Percentiles rank a stretch among this genome's conserved stretches.
phyloP scores from a whole-genome alignment of 371 early-diverging fungal species.

The Zychaea mexicana region DNA sequence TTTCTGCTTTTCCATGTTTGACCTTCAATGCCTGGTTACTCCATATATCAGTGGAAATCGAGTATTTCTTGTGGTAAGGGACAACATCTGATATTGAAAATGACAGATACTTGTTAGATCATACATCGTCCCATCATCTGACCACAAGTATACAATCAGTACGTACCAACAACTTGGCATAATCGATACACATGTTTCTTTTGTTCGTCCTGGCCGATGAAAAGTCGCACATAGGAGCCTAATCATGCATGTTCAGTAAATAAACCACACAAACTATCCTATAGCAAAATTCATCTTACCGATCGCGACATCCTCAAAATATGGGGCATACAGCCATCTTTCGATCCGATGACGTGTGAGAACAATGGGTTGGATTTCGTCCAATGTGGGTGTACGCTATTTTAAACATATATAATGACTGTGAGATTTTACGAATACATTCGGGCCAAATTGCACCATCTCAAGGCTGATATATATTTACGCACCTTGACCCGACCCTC shows the following conservation, averaged over 20 bases:
- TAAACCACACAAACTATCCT: neutral
- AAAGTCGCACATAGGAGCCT: constrained; percentile 67
- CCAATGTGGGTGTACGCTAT: constrained; percentile 55
- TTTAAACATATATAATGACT: constrained; percentile 10
- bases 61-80: constrained; percentile 66
- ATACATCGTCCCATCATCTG: neutral
- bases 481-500: constrained; percentile 1
- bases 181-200: constrained; percentile 55
- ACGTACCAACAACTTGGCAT: constrained; percentile 60
- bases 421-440: neutral
- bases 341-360: constrained; percentile 67
- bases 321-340: constrained; percentile 74
- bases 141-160: neutral
- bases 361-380: constrained; percentile 63
- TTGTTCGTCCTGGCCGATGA: constrained; percentile 58
- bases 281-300: constrained; percentile 48
- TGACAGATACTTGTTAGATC: neutral
- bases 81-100: constrained; percentile 40
- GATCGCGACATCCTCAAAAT: constrained; percentile 65
- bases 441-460: no score
- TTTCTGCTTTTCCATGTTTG: constrained; percentile 70
- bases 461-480: neutral
- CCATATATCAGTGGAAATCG: constrained; percentile 50
- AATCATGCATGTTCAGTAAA: neutral
- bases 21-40: constrained; percentile 66